Evolutionary conservation across 257 asterid genomes (phyloP).

Genomic region (Voacanga thouarsii): DNA sequence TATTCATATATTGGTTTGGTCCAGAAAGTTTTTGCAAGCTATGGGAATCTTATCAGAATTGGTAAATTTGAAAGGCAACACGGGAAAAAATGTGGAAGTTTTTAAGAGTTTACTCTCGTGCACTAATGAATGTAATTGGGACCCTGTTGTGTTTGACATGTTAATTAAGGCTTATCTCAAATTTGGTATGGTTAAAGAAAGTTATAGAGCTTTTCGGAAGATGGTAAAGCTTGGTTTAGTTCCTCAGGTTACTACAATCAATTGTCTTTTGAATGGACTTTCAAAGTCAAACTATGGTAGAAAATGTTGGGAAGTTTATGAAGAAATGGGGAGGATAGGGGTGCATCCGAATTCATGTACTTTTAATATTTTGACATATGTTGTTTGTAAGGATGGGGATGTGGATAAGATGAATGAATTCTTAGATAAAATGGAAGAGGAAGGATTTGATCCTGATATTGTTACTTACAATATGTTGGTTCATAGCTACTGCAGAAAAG

Average conservation of each 20-base stretch:
- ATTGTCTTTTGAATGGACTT: slow-evolving; percentile 59
- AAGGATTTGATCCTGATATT: slow-evolving; percentile 70
- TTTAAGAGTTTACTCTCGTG: slow-evolving; percentile 46
- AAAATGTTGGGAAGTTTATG: slow-evolving; percentile 73
- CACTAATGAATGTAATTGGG: slow-evolving; percentile 65
- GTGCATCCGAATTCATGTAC: slow-evolving; percentile 68
- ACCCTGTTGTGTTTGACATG: slow-evolving; percentile 86
- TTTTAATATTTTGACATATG: slow-evolving; percentile 60
- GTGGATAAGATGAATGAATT: slow-evolving; percentile 59
- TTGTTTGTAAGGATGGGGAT: slow-evolving; percentile 65
- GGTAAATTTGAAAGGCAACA: slow-evolving; percentile 34
- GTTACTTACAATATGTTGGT: slow-evolving; percentile 75
- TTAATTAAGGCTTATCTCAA: slow-evolving; percentile 75
- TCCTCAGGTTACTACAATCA: slow-evolving; percentile 56
- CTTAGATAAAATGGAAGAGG: slow-evolving; percentile 79
- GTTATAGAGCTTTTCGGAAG: slow-evolving; percentile 47
- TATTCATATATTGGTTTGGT: slow-evolving; percentile 75
- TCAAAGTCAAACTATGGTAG: slow-evolving; percentile 46
- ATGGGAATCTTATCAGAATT: slow-evolving; percentile 59
- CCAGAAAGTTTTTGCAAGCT: slow-evolving; percentile 54
- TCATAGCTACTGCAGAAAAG: slow-evolving; percentile 64
- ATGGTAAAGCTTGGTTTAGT: slow-evolving; percentile 52
- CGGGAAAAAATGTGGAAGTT: slow-evolving; percentile 26
- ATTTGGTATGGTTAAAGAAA: slow-evolving; percentile 49
- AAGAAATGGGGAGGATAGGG: slow-evolving; percentile 54